phyloP scores from a whole-genome alignment of 768 basidiomycete species.

The Paxillus ammoniavirescens region DNA sequence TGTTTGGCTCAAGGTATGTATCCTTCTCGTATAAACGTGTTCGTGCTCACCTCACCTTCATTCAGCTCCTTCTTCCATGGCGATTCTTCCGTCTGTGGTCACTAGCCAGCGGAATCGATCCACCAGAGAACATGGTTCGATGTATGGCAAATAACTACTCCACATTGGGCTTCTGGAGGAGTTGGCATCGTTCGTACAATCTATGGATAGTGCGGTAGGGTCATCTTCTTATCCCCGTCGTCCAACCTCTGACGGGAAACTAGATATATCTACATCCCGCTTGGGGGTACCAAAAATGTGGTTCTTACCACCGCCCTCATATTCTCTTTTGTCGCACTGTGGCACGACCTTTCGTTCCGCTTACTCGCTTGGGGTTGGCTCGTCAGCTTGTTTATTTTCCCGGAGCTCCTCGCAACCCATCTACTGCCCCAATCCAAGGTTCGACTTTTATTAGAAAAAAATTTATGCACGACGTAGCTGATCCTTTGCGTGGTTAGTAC shows the following conservation, averaged over 20 bases:
- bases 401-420: constrained; percentile 67
- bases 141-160: constrained; percentile 99
- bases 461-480: not conserved
- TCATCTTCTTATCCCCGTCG: constrained; percentile 5
- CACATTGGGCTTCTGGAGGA: constrained; percentile 88
- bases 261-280: constrained; percentile 93
- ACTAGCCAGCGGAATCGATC: constrained; percentile 81
- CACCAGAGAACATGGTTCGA: constrained; percentile 98
- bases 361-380: constrained; percentile 98
- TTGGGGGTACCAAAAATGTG: constrained; percentile 67
- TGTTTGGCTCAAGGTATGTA: constrained; percentile 89
- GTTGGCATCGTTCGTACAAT: constrained; percentile 97
- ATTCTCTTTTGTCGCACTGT: constrained; percentile 96
- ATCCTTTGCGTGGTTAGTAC: constrained; percentile 47
- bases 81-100: constrained; percentile 97
- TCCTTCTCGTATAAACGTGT: not conserved
- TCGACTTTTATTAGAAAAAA: constrained; percentile 3
- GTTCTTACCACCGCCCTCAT: constrained; percentile 70
- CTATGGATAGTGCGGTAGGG: constrained; percentile 85
- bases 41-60: not conserved
- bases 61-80: constrained; percentile 89
- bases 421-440: constrained; percentile 68
- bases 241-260: not conserved
- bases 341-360: constrained; percentile 91
- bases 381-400: constrained; percentile 83